Conservation (phyloP, 495 filamentous ascomycete species). For the Aspergillus sclerotiicarbonarius region DNA sequence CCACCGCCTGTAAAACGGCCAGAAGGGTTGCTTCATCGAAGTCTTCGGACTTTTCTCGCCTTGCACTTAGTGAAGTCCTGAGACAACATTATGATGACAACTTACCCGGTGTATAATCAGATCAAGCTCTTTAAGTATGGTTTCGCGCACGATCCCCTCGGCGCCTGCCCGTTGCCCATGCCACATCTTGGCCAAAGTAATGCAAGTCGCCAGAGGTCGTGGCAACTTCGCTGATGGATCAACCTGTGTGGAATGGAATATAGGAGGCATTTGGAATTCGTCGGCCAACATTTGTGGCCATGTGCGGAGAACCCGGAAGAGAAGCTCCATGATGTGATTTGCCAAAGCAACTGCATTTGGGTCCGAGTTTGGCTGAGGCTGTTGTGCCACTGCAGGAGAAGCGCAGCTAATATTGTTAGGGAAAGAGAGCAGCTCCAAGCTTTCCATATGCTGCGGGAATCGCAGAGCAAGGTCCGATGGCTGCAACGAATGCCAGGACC, state of each 20-base stretch:
- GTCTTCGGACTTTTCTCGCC: conserved; percentile 15
- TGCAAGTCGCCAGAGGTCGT: conserved; percentile 32
- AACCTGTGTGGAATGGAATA: conserved; percentile 29
- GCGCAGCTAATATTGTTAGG: not conserved
- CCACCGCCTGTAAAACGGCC: conserved; percentile 35
- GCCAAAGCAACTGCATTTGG: conserved; percentile 5
- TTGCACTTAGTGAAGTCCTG: not conserved
- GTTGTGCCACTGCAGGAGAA: not conserved
- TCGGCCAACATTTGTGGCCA: conserved; percentile 39
- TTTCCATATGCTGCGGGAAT: not conserved
- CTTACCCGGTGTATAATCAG: conserved; percentile 23
- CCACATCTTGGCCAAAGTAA: conserved; percentile 41
- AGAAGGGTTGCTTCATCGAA: conserved; percentile 32
- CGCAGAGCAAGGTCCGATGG: not conserved
- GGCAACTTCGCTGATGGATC: conserved; percentile 15
- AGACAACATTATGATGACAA: not conserved
- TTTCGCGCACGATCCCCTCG: conserved; percentile 26
- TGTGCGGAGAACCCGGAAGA: conserved; percentile 34
- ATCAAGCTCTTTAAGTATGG: conserved; percentile 31
- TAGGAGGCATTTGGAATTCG: conserved; percentile 34
- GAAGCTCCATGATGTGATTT: conserved; percentile 34
- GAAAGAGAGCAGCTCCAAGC: not conserved
- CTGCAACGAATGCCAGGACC: not conserved
- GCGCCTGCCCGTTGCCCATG: conserved; percentile 29
- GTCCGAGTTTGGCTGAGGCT: not conserved